phyloP scores from a whole-genome alignment of 208 protist species.

The Acanthamoeba rhysodes region DNA sequence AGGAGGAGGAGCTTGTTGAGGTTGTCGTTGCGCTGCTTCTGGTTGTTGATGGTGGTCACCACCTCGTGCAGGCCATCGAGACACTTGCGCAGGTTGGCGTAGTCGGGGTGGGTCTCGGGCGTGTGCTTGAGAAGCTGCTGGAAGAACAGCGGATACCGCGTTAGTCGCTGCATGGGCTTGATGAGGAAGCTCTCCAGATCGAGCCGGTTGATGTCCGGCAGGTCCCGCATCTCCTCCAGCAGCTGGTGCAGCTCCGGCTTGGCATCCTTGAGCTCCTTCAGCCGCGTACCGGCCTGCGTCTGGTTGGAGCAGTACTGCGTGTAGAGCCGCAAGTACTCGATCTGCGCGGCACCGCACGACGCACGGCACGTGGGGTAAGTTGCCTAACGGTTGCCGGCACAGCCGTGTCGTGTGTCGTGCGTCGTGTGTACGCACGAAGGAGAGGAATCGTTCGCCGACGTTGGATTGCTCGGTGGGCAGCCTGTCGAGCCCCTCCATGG shows the following conservation, averaged over 20 bases:
- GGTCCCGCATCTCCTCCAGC: conserved; percentile 41
- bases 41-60: conserved; percentile 30
- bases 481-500: not conserved
- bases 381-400: too few relatives aligned
- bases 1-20: conserved; percentile 27
- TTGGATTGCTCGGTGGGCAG: not conserved
- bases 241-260: not conserved
- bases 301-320: conserved; percentile 66
- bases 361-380: too few relatives aligned
- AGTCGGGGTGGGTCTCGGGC: not conserved
- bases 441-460: conserved; percentile 33
- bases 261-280: conserved; percentile 42
- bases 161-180: conserved; percentile 51
- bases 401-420: too few relatives aligned
- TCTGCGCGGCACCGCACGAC: not conserved
- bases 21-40: conserved; percentile 22
- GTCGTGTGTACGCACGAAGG: not conserved
- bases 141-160: conserved; percentile 24
- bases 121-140: conserved; percentile 54
- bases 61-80: not conserved
- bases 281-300: not conserved
- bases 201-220: conserved; percentile 23
- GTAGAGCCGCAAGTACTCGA: conserved; percentile 56
- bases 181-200: conserved; percentile 63
- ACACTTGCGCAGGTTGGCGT: conserved; percentile 3